Conservation (phyloP, 306 rosid species). For the Echinosophora koreensis region DNA sequence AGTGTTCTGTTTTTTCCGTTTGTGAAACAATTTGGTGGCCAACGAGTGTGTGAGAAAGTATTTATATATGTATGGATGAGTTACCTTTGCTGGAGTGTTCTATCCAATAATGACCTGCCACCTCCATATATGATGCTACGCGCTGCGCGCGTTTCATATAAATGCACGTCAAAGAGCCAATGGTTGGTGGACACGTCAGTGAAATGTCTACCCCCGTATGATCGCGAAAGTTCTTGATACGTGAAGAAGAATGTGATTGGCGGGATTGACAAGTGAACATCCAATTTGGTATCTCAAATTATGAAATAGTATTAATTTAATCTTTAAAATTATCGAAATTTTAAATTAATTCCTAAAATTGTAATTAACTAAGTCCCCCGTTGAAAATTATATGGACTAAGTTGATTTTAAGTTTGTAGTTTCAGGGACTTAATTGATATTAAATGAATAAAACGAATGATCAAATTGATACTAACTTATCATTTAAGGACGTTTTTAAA, state of each 20-base stretch:
- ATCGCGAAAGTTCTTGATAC: slow-evolving; percentile 47
- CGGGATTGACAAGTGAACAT: too few relatives aligned
- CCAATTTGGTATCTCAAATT: too few relatives aligned
- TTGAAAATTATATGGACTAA: too few relatives aligned
- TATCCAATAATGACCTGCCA: slow-evolving; percentile 20
- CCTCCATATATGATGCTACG: not conserved
- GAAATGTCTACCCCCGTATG: not conserved
- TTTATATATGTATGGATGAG: not conserved
- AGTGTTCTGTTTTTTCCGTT: not conserved
- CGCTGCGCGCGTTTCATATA: not conserved
- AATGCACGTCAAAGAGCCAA: not conserved
- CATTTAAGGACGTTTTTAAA: too few relatives aligned
- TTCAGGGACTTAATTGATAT: too few relatives aligned
- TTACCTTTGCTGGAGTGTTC: slow-evolving; percentile 40
- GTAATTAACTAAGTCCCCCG: too few relatives aligned
- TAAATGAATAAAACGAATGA: too few relatives aligned
- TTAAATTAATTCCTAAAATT: too few relatives aligned
- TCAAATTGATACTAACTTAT: too few relatives aligned
- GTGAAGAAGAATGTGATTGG: not conserved
- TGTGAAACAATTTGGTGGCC: not conserved
- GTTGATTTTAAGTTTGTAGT: too few relatives aligned
- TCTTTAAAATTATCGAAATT: too few relatives aligned
- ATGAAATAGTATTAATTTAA: too few relatives aligned
- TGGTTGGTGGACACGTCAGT: slow-evolving; percentile 18
- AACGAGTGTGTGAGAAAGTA: not conserved